Percentiles rank a stretch among this genome's conserved stretches.
Conservation (phyloP, 2,329 filamentous ascomycete genomes). For the Dactylellina sp. region DNA sequence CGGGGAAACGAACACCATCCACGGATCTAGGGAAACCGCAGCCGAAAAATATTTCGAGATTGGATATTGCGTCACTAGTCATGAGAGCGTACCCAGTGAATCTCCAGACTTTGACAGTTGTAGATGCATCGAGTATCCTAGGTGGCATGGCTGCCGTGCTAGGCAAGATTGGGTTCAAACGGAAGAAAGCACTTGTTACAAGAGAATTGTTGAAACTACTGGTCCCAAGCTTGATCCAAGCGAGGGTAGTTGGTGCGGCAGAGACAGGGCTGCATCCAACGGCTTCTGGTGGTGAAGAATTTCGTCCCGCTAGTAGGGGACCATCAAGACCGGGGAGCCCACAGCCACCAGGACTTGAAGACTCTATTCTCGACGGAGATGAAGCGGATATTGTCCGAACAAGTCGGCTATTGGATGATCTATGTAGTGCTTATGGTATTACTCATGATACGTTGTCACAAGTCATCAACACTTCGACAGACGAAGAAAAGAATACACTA, state of each 20-base stretch:
- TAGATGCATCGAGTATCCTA: constrained; percentile 81
- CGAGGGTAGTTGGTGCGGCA: constrained; percentile 90
- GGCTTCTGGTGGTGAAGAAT: constrained; percentile 69
- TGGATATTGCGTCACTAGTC: constrained; percentile 68
- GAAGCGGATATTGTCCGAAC: constrained; percentile 74
- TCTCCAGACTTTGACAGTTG: constrained; percentile 75
- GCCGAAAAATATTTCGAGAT: constrained; percentile 54
- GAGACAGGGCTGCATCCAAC: constrained; percentile 96
- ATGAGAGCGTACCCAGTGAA: constrained; percentile 64
- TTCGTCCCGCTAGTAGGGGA: constrained; percentile 74
- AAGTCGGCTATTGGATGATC: constrained; percentile 72
- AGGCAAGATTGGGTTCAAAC: constrained; percentile 79
- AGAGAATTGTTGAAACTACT: constrained; percentile 85
- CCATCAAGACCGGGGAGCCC: constrained; percentile 65
- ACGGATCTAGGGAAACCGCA: constrained; percentile 44
- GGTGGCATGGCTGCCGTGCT: constrained; percentile 90
- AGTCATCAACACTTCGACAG: constrained; percentile 22
- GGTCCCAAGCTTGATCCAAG: constrained; percentile 86
- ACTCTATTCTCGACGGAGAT: constrained; percentile 72
- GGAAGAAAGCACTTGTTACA: constrained; percentile 91
- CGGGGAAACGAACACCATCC: constrained; percentile 65
- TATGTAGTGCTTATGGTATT: constrained; percentile 75
- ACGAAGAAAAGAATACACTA: constrained; percentile 65
- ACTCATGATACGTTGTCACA: constrained; percentile 62
- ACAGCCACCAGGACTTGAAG: constrained; percentile 60